Evolutionary conservation across 169 alveolate species (phyloP), one percentile per base, ranked within the genome.

Genomic region (Cyclospora cayetanensis): DNA sequence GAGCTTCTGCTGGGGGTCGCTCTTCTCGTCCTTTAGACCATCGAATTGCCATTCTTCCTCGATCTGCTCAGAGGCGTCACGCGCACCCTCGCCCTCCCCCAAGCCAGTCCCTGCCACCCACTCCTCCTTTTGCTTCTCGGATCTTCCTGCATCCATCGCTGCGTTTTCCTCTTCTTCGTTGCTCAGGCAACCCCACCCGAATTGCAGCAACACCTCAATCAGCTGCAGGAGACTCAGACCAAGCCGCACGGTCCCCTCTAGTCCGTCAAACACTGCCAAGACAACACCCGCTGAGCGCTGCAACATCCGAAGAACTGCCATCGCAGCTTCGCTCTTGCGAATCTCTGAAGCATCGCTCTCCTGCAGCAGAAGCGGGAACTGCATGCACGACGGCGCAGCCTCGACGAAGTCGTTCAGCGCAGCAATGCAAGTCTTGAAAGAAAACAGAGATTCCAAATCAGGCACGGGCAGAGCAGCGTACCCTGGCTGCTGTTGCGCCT

Each of bases 51-150:
- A 68, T 15, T 90, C 94, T 3, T 90, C 91, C 35, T 80, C 53
- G 4, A 82, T 43, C 46, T 80, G 80, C 9, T 90, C 94, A 1
- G 80, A 60, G 37, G 53, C 77, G 46, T 90, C 91, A 72, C 52
- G 43, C 50, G 46, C 82, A 18, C 91, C 94, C 2, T 34, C 90
- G 7, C 91, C 94, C 35, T 90, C 91, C 42, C 91, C 94, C 43
- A 90, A 46, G 4, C 94, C 94, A 18, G 91, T 79, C 20, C 91
- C 94, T 29, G 74, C 77, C 31, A 77, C 86, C 93, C 90, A 90
- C 25, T 77, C 91, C 34, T 77, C 85, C 90, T 60, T 41, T 22
- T 65, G 65, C 55, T 83, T 79, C 52, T 74, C 55, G 0, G 90
- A 68, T 52, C 91, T 29, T 34, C 72, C 87, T 66, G 86, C 46